Base-by-base conservation (phyloP, 352 stramenopile genomes). In the Pythium phragmiticola region DNA sequence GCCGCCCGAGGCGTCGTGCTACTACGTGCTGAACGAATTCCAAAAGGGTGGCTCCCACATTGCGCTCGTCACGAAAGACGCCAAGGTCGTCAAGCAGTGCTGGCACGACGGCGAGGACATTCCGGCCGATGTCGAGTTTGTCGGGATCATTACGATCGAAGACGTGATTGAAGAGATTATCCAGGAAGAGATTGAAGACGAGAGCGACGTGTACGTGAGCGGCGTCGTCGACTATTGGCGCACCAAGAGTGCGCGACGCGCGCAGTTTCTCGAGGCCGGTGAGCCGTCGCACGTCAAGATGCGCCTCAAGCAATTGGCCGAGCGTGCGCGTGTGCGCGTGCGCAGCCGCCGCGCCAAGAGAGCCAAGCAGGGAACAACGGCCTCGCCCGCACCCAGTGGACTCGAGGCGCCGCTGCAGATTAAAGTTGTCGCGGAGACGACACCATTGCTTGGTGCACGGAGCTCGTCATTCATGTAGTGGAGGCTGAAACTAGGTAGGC, bases 121-220 rank as follows among this genome's bases (percentile, higher is more conserved):
- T 43, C 63, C 71, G 63, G 47, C 72, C 48, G 26, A 68, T 16
- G 86, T 84, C 13, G 65, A 79, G 26, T 85, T 97, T 37, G 68
- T 92, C 26, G 92, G 90, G 16, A 93, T 98, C 59, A 74, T 97
- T 23, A 97, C 90, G 19, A 84, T 98, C 48, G 90, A 98, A 71
- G 89, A 98, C 67, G 78, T 97, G 12, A 78, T 98, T 42, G 92
- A 98, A 66, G 82, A 94, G 65, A 74, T 94, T 37, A 97, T 84
- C 65, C 93, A 90, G 63, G 88, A 97, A 53, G 81, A 95, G 60
- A 97, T 98, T 58, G 85, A 91, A 57, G 90, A 98, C 66, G 92
- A 98, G 67, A 87, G 69, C 42, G 90, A 92, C 57, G 57, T 85
- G 55, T 89, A 89, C 51, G 75, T 86, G 13, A 71, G 82, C 37